phyloP scores from a whole-genome alignment of 345 rosid genomes.

The Linum usitatissimum region DNA sequence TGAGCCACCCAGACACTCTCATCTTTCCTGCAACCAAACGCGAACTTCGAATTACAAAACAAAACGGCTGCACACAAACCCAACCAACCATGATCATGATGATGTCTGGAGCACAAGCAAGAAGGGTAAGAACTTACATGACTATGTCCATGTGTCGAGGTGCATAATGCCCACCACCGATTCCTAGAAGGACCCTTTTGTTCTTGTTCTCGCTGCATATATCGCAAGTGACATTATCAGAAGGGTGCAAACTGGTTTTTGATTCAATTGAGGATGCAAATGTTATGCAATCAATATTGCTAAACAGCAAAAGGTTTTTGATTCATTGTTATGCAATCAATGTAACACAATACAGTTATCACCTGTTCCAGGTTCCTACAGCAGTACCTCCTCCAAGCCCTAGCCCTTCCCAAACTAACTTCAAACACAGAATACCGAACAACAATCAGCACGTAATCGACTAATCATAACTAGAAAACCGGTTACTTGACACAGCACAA shows the following conservation, averaged over 20 bases:
- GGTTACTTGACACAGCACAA: not conserved
- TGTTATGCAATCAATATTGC: not conserved
- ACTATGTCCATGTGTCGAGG: slow-evolving; percentile 87
- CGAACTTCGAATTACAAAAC: not conserved
- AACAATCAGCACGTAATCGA: slow-evolving; percentile 13
- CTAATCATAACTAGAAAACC: not conserved
- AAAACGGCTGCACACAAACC: not conserved
- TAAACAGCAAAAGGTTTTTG: too few relatives aligned
- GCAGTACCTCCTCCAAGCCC: slow-evolving; percentile 72
- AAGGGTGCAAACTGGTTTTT: not conserved
- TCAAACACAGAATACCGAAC: slow-evolving; percentile 16
- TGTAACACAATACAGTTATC: slow-evolving; percentile 2
- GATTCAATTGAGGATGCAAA: too few relatives aligned
- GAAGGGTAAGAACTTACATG: slow-evolving; percentile 32
- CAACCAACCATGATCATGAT: not conserved
- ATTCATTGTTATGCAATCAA: not conserved
- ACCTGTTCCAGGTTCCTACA: slow-evolving; percentile 84
- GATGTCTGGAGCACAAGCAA: not conserved
- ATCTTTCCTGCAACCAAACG: slow-evolving; percentile 41
- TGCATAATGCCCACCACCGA: slow-evolving; percentile 93
- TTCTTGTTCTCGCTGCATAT: slow-evolving; percentile 36
- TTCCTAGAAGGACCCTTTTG: slow-evolving; percentile 66
- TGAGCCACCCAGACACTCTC: slow-evolving; percentile 76
- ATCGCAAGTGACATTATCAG: not conserved
- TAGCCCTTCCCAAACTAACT: slow-evolving; percentile 93